phyloP scores from a whole-genome alignment of 2,329 filamentous ascomycete species.

The Colletotrichum spaethianum region DNA sequence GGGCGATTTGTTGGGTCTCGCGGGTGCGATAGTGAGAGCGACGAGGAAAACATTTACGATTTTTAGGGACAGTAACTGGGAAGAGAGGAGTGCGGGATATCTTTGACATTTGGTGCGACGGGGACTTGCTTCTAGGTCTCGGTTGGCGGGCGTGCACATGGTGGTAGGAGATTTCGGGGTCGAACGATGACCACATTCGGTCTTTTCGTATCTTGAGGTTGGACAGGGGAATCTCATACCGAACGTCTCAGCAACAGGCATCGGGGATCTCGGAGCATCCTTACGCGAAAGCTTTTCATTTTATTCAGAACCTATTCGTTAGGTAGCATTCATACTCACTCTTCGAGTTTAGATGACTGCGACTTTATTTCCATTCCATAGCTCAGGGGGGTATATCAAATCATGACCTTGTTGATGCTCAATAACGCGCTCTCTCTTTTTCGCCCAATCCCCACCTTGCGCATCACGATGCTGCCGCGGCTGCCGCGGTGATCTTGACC shows the following conservation, averaged over 20 bases:
- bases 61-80: not conserved
- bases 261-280: not conserved
- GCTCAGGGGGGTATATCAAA: slow-evolving; percentile 39
- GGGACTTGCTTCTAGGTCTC: not conserved
- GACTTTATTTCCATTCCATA: slow-evolving; percentile 25
- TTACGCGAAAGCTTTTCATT: not conserved
- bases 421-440: slow-evolving; percentile 5
- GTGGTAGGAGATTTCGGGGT: not conserved
- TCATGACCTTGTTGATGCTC: slow-evolving; percentile 24
- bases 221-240: not conserved
- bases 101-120: not conserved
- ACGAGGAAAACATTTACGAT: not conserved
- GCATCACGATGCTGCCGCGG: slow-evolving; percentile 8
- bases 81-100: not conserved
- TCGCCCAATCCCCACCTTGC: not conserved
- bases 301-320: not conserved
- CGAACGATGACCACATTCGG: not conserved
- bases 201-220: not conserved
- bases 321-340: slow-evolving; percentile 5
- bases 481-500: slow-evolving; percentile 67
- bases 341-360: not conserved
- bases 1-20: slow-evolving; percentile 32
- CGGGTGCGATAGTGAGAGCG: slow-evolving; percentile 21
- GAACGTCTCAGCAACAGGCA: not conserved
- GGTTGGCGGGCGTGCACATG: not conserved